Percentiles rank a stretch among this genome's conserved stretches.
These are phyloP conservation scores for Debaryomyces prosopidis DNA, from an alignment of 805 yeast species.

Conservation along the genomic window DNA sequence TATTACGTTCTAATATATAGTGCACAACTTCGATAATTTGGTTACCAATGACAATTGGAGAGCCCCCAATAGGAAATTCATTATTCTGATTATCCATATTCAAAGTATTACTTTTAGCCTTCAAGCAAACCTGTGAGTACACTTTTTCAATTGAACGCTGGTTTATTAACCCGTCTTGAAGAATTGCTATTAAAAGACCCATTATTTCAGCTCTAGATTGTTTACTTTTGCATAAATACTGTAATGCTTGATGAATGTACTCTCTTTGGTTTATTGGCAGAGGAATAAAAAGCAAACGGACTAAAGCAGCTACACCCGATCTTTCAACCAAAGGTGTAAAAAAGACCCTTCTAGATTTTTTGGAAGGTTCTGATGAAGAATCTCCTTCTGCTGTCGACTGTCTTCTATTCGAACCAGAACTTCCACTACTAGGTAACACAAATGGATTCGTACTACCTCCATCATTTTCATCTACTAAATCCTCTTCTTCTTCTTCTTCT, in stretches of 20 bases:
- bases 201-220: conserved; percentile 77
- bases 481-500: conserved; percentile 11
- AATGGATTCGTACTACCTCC: conserved; percentile 5
- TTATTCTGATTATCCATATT: conserved; percentile 11
- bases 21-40: conserved; percentile 78
- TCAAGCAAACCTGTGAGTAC: conserved; percentile 54
- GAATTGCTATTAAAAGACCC: conserved; percentile 61
- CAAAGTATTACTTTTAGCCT: conserved; percentile 33
- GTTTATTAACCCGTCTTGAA: conserved; percentile 73
- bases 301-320: conserved; percentile 69
- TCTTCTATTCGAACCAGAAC: conserved; percentile 8
- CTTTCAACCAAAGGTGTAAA: conserved; percentile 73
- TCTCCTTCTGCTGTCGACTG: conserved; percentile 11
- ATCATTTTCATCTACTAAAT: conserved; percentile 10
- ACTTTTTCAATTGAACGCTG: conserved; percentile 61
- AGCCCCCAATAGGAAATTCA: conserved; percentile 57
- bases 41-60: conserved; percentile 70
- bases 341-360: conserved; percentile 27
- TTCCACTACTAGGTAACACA: not conserved
- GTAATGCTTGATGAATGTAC: conserved; percentile 62
- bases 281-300: conserved; percentile 73
- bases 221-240: conserved; percentile 69
- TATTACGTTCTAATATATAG: conserved; percentile 64
- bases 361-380: not conserved
- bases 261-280: conserved; percentile 64